Conservation (phyloP, 2,329 filamentous ascomycete genomes). For the Alternaria panax region DNA sequence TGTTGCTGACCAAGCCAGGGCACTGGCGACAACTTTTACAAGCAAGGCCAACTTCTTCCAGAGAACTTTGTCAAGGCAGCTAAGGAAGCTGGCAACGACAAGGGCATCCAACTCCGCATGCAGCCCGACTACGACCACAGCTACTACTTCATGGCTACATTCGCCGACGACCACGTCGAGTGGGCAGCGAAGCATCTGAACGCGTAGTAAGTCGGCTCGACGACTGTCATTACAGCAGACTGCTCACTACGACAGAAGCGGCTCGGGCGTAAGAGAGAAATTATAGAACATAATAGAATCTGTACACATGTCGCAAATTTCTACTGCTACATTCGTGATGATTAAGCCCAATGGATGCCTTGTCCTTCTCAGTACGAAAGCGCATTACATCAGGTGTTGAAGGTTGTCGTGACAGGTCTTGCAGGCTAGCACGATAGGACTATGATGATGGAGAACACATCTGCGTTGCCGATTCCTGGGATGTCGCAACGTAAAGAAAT, state of each 20-base stretch:
- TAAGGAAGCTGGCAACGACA: slow-evolving; percentile 73
- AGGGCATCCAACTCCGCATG: slow-evolving; percentile 79
- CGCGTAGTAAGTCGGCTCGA: slow-evolving; percentile 55
- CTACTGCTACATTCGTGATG: background rate
- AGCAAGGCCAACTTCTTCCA: slow-evolving; percentile 87
- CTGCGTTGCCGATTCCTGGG: background rate
- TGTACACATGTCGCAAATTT: background rate
- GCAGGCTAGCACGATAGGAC: background rate
- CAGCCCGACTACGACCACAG: slow-evolving; percentile 95
- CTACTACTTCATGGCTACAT: slow-evolving; percentile 94
- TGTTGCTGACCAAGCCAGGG: slow-evolving; percentile 61
- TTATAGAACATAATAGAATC: slow-evolving; percentile 25
- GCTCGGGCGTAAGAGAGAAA: slow-evolving; percentile 32
- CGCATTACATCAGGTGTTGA: background rate
- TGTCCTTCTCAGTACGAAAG: background rate
- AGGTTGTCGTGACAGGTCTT: background rate
- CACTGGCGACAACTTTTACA: slow-evolving; percentile 95
- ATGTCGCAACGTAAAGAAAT: background rate
- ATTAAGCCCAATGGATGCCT: background rate
- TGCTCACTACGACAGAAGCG: slow-evolving; percentile 48
- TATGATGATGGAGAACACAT: background rate
- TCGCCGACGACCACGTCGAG: slow-evolving; percentile 87
- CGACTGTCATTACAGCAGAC: background rate
- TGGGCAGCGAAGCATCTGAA: slow-evolving; percentile 87
- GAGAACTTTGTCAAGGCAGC: slow-evolving; percentile 89